These are phyloP conservation scores for Suillus lakei DNA, from an alignment of 768 basidiomycete genomes.

Conservation along the genomic window DNA sequence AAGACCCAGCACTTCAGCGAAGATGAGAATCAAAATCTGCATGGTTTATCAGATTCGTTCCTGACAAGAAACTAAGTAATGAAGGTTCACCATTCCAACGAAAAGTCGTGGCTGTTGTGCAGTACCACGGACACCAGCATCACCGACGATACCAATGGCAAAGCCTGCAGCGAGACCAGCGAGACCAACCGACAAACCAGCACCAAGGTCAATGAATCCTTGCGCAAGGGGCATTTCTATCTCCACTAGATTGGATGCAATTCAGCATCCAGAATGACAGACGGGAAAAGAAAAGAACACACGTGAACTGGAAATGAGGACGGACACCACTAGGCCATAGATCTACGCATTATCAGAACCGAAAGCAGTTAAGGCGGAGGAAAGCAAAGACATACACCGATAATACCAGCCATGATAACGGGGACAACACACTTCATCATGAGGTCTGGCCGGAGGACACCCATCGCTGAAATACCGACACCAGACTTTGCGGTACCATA, in stretches of 20 bases:
- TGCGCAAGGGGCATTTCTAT: slow-evolving; percentile 88
- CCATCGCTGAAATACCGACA: slow-evolving; percentile 97
- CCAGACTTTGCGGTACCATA: slow-evolving; percentile 99
- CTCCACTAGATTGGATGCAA: slow-evolving; percentile 50
- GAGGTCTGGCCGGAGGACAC: slow-evolving; percentile 91
- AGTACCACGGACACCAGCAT: slow-evolving; percentile 97
- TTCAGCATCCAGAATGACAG: neutral
- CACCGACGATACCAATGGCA: slow-evolving; percentile 98
- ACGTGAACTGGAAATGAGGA: slow-evolving; percentile 90
- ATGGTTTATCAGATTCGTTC: slow-evolving; percentile 9
- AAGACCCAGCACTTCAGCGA: slow-evolving; percentile 91
- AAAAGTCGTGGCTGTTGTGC: slow-evolving; percentile 95
- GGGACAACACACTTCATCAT: slow-evolving; percentile 99
- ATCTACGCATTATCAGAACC: slow-evolving; percentile 53
- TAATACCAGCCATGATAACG: slow-evolving; percentile 99
- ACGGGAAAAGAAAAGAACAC: slow-evolving; percentile 41
- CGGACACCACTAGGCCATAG: slow-evolving; percentile 99
- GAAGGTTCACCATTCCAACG: slow-evolving; percentile 81
- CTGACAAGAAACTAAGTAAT: neutral
- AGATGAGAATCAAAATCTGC: slow-evolving; percentile 97
- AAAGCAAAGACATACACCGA: slow-evolving; percentile 69
- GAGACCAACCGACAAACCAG: slow-evolving; percentile 89
- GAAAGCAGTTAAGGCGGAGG: neutral
- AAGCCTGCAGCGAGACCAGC: slow-evolving; percentile 97
- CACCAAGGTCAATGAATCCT: slow-evolving; percentile 93